These are phyloP conservation scores for Trypanosoma congolense DNA, from an alignment of 208 protist genomes.

Conservation along the genomic window DNA sequence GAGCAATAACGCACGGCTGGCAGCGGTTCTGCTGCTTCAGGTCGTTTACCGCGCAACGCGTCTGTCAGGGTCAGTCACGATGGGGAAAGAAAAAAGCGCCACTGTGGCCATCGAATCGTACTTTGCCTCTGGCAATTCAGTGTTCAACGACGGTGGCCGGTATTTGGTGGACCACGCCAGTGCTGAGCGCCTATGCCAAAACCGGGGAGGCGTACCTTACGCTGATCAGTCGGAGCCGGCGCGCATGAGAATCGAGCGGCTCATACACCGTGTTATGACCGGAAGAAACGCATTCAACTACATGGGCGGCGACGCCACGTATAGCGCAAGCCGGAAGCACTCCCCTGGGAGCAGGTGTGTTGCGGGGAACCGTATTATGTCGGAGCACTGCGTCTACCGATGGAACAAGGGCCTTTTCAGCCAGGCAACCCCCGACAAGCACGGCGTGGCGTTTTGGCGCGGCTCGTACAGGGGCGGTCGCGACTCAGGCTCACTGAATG, in stretches of 20 bases:
- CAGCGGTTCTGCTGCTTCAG: too few species aligned
- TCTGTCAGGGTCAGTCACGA: too few species aligned
- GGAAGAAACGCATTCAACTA: not conserved
- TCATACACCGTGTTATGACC: not conserved
- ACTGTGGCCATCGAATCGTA: too few species aligned
- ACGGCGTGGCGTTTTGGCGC: slow-evolving; percentile 2
- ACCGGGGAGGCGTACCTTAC: not conserved
- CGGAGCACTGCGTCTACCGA: not conserved
- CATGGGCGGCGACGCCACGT: not conserved
- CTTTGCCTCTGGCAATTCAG: too few species aligned
- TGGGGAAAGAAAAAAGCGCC: too few species aligned
- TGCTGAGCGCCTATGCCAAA: not conserved
- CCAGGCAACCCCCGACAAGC: not conserved
- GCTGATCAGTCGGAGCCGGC: not conserved
- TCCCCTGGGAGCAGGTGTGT: not conserved
- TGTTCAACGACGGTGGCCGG: not conserved
- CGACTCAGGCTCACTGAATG: not conserved
- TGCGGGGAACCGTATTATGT: not conserved
- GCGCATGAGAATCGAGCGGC: not conserved
- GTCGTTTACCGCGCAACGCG: too few species aligned
- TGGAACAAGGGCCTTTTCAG: slow-evolving; percentile 5
- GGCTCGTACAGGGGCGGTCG: not conserved
- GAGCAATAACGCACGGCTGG: too few species aligned
- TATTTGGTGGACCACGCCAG: not conserved
- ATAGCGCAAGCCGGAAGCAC: not conserved